Evolutionary conservation across 805 yeast species (phyloP), one percentile per base, ranked within the genome.

Genomic region (Yamadazyma paraphyllophila): DNA sequence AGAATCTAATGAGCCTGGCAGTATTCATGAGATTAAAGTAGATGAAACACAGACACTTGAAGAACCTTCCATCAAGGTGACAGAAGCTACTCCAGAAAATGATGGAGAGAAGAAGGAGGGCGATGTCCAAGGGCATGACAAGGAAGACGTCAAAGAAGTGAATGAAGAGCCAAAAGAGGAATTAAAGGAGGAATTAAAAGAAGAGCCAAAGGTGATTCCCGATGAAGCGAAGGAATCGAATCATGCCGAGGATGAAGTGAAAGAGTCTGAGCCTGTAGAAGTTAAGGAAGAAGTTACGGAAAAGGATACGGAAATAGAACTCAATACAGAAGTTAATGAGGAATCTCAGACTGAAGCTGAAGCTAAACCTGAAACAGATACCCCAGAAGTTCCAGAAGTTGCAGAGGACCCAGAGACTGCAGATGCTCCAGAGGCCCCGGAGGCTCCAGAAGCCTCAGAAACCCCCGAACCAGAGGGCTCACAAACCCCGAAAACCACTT

Each of bases 301-400:
- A 20, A 20, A 20, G 24, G 6, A 20, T 4, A 3, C 24, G 6
- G 24, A 20, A 20, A 20, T 6, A 20, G 24, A 20, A 20, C 24
- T 20, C 24, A 20, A 20, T 3, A 20, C 24, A 20, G 24, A 20
- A 20, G 24, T 20, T 20, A 20, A 20, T 6, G 24, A 20, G 24
- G 24, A 20, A 4, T 20, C 24, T 20, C 26, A 46, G 38, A 31
- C 43, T 5, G 36, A 9, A 40, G 35, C 43, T 5, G 36, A 9
- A 5, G 5, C 36, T 15, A 14, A 33, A 15, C 12, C 15, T 60
- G 54, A 65, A 62, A 49, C 66, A 61, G 45, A 63, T 59, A 38
- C 52, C 51, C 35, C 54, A 53, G 47, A 55, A 53, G 29, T 55
- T 52, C 41, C 54, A 52, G 33, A 59, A 55, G 40, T 47, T 5